These are phyloP conservation scores for Solanum virginianum DNA, from an alignment of 257 asterid species.

Conservation along the genomic window DNA sequence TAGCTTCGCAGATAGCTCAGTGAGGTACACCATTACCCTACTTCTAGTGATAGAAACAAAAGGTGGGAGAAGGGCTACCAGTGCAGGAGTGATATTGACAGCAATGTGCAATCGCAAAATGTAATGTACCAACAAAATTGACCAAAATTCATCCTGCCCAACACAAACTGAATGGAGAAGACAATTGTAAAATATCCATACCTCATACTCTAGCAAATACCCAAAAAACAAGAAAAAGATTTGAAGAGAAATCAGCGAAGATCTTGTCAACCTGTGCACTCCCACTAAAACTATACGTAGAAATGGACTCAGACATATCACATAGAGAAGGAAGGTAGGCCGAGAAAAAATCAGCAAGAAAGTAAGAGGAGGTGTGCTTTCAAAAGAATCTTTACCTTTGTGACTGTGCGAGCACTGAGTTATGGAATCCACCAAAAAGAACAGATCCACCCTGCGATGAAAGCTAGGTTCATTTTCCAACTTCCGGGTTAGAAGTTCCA, in stretches of 20 bases:
- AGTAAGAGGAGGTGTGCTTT: neutral
- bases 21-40: neutral
- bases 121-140: neutral
- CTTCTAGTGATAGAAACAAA: neutral
- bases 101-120: neutral
- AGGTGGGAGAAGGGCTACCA: neutral
- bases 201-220: neutral
- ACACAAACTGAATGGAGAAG: neutral
- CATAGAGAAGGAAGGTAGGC: neutral
- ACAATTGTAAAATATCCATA: neutral
- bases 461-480: conserved; percentile 67
- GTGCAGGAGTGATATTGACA: neutral
- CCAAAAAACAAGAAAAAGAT: neutral
- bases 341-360: neutral
- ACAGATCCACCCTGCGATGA: conserved; percentile 81
- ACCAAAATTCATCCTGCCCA: neutral
- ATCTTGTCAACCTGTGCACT: neutral
- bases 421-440: conserved; percentile 90
- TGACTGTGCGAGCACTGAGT: conserved; percentile 96
- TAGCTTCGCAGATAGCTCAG: neutral
- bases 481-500: conserved; percentile 80
- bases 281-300: neutral
- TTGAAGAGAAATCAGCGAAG: neutral
- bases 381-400: conserved; percentile 41
- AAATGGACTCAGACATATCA: neutral